phyloP scores from a whole-genome alignment of 306 rosid species.

The Quercus suber region DNA sequence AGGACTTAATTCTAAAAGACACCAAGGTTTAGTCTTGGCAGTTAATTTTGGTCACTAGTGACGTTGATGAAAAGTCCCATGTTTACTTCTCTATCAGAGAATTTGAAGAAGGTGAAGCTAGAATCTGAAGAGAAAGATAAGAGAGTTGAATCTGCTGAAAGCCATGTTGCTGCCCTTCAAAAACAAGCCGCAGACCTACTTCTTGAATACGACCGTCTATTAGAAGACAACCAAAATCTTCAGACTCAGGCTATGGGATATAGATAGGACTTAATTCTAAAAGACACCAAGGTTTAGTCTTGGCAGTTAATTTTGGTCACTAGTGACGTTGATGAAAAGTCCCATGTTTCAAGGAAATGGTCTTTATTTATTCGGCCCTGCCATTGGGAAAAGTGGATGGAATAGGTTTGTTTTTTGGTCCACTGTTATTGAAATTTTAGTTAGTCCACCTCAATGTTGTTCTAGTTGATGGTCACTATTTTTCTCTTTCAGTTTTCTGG shows the following conservation, averaged over 20 bases:
- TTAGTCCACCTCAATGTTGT: neutral
- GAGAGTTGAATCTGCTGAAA: slow-evolving; percentile 60
- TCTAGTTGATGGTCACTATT: too few relatives aligned
- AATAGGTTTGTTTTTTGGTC: neutral
- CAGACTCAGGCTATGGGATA: slow-evolving; percentile 53
- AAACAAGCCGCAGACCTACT: slow-evolving; percentile 79
- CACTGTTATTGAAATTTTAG: slow-evolving; percentile 4
- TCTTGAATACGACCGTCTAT: slow-evolving; percentile 73
- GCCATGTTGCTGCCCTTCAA: slow-evolving; percentile 70
- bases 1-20: slow-evolving; percentile 23
- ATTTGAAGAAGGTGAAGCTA: slow-evolving; percentile 60
- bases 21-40: slow-evolving; percentile 14
- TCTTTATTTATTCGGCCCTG: slow-evolving; percentile 14
- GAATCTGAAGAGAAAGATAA: slow-evolving; percentile 62
- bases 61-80: too few relatives aligned
- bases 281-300: slow-evolving; percentile 13
- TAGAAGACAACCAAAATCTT: slow-evolving; percentile 85
- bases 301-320: slow-evolving; percentile 16
- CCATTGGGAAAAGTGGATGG: slow-evolving; percentile 10
- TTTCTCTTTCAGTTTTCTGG: too few relatives aligned
- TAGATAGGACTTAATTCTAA: slow-evolving; percentile 25
- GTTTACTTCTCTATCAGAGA: slow-evolving; percentile 36
- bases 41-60: slow-evolving; percentile 10
- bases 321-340: slow-evolving; percentile 20
- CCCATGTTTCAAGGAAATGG: neutral